Percentiles rank a stretch among this genome's conserved stretches.
phyloP scores from a whole-genome alignment of 78 protist genomes.

The Trichosphaerium sp. region DNA sequence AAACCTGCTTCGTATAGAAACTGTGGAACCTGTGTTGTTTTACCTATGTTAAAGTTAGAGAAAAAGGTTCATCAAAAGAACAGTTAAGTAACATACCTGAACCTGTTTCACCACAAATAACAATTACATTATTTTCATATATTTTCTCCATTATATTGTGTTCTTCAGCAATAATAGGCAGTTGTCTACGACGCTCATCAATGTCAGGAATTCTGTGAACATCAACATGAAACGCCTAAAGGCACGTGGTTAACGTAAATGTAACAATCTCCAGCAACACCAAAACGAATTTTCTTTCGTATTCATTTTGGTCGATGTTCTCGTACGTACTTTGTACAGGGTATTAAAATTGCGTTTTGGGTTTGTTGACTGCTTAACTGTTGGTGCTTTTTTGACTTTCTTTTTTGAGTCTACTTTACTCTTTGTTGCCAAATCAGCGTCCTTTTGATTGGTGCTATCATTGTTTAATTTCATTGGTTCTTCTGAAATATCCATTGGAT shows the following conservation, averaged over 20 bases:
- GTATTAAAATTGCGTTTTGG: too few species aligned
- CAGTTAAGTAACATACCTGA: too few species aligned
- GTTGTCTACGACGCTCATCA: conserved; percentile 4
- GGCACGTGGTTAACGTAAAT: too few species aligned
- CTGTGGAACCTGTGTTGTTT: conserved; percentile 82
- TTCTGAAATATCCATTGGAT: not conserved
- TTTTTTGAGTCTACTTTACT: too few species aligned
- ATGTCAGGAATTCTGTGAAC: conserved; percentile 31
- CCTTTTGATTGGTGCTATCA: not conserved
- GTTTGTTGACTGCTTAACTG: too few species aligned
- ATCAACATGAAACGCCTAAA: conserved; percentile 17
- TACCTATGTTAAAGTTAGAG: too few species aligned
- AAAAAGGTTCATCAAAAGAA: too few species aligned
- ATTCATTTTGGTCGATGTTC: not conserved
- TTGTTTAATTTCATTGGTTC: conserved; percentile 1
- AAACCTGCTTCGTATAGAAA: conserved; percentile 87
- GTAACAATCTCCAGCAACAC: too few species aligned
- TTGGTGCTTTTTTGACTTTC: too few species aligned
- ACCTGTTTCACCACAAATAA: conserved; percentile 90
- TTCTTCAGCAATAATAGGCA: conserved; percentile 53
- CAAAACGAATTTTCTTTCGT: not conserved
- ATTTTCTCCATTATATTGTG: conserved; percentile 77
- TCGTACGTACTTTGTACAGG: too few species aligned
- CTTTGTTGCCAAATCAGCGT: not conserved
- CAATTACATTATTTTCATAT: conserved; percentile 43